phyloP scores from a whole-genome alignment of 805 yeast genomes.

The Candida orba region DNA sequence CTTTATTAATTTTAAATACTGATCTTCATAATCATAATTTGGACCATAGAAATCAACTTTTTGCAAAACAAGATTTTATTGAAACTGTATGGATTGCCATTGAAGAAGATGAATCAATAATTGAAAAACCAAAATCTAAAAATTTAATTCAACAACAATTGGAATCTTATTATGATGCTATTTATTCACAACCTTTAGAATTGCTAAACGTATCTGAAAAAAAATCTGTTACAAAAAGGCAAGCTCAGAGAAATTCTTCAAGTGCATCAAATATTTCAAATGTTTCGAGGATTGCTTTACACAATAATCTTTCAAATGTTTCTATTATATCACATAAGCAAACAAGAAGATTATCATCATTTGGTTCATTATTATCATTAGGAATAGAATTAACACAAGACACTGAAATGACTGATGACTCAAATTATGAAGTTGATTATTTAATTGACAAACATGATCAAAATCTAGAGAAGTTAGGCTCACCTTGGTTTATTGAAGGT shows the following conservation, averaged over 20 bases:
- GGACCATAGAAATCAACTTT: conserved; percentile 27
- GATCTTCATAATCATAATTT: conserved; percentile 52
- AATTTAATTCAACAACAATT: conserved; percentile 11
- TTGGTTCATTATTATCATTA: conserved; percentile 16
- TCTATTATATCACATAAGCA: conserved; percentile 16
- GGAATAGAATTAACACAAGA: conserved; percentile 2
- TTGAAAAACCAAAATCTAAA: neutral
- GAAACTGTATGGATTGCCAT: conserved; percentile 45
- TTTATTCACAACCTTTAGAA: conserved; percentile 17
- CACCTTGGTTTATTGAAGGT: conserved; percentile 78
- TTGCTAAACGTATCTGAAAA: conserved; percentile 3
- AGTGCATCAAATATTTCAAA: conserved; percentile 3
- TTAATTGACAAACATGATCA: conserved; percentile 45
- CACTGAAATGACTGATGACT: conserved; percentile 11
- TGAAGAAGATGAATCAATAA: conserved; percentile 13
- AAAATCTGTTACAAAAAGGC: neutral
- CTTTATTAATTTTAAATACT: conserved; percentile 67
- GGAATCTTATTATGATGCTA: conserved; percentile 32
- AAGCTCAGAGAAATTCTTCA: conserved; percentile 9
- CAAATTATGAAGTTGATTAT: conserved; percentile 24
- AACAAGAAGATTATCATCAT: conserved; percentile 20
- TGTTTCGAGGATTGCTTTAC: neutral
- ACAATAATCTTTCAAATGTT: conserved; percentile 9
- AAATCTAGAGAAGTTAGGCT: conserved; percentile 57
- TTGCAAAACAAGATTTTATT: conserved; percentile 37